phyloP scores from a whole-genome alignment of 331 rosid genomes.

The Acacia concinna region DNA sequence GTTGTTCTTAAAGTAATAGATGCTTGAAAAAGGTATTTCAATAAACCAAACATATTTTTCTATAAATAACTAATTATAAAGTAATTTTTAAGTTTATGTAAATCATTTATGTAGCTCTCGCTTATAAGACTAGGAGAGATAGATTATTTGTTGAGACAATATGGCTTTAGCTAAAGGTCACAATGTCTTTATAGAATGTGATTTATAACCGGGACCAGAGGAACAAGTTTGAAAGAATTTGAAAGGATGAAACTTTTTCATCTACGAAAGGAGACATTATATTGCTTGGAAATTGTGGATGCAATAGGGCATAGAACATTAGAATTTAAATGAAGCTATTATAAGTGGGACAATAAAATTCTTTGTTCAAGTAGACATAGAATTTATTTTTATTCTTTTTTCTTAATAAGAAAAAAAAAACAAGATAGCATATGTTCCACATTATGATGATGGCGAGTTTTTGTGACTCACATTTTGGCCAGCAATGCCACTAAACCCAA shows the following conservation, averaged over 20 bases:
- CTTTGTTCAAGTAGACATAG: background rate
- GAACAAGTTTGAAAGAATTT: background rate
- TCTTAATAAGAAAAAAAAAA: background rate
- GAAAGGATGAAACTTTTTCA: background rate
- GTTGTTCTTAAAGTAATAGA: background rate
- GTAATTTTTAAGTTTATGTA: background rate
- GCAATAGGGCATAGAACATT: slow-evolving; percentile 10
- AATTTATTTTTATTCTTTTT: background rate
- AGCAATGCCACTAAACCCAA: slow-evolving; percentile 22
- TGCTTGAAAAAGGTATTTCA: background rate
- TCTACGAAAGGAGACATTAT: background rate
- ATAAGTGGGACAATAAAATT: slow-evolving; percentile 29
- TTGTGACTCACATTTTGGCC: slow-evolving; percentile 42
- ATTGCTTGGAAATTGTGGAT: background rate
- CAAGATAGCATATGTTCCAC: slow-evolving; percentile 30
- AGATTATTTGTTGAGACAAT: background rate
- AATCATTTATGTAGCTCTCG: background rate
- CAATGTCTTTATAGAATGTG: background rate
- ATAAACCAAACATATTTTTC: background rate
- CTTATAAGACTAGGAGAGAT: background rate
- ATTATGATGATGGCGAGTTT: slow-evolving; percentile 26
- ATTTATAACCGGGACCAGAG: rapidly evolving
- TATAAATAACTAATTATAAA: background rate
- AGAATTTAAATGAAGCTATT: background rate
- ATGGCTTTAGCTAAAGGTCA: background rate